Conservation (phyloP, 2,329 filamentous ascomycete species). For the Trichocomaceae sp. region DNA sequence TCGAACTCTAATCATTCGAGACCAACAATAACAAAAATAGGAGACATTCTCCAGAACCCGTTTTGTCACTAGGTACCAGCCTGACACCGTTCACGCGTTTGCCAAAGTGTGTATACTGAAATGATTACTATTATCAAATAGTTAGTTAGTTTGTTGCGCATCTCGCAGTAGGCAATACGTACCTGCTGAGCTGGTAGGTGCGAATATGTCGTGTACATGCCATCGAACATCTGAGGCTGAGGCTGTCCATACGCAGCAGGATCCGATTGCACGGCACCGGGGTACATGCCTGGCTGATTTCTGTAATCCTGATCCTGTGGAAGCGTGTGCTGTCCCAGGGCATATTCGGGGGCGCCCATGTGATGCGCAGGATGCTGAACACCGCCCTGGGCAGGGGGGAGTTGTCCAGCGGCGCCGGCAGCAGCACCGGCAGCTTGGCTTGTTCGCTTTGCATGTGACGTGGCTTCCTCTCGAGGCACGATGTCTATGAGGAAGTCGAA, state of each 20-base stretch:
- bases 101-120: neutral
- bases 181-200: slow-evolving; percentile 79
- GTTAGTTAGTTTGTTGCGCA: neutral
- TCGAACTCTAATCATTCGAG: neutral
- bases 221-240: slow-evolving; percentile 70
- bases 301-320: slow-evolving; percentile 71
- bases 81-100: neutral
- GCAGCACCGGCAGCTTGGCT: slow-evolving; percentile 41
- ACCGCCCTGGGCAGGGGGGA: slow-evolving; percentile 39
- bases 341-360: slow-evolving; percentile 52
- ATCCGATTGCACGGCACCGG: slow-evolving; percentile 68
- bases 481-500: slow-evolving; percentile 99
- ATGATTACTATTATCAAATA: neutral
- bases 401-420: slow-evolving; percentile 29
- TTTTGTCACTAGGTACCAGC: neutral
- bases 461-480: slow-evolving; percentile 88
- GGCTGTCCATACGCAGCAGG: slow-evolving; percentile 70
- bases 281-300: slow-evolving; percentile 72
- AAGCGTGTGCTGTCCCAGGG: slow-evolving; percentile 56
- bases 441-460: slow-evolving; percentile 73
- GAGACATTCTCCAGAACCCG: neutral
- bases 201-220: slow-evolving; percentile 73
- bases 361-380: slow-evolving; percentile 50
- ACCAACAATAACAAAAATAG: neutral
- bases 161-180: slow-evolving; percentile 28